phyloP scores from a whole-genome alignment of 176 grass and related monocot genomes.

The Bolboschoenus planiculmis region DNA sequence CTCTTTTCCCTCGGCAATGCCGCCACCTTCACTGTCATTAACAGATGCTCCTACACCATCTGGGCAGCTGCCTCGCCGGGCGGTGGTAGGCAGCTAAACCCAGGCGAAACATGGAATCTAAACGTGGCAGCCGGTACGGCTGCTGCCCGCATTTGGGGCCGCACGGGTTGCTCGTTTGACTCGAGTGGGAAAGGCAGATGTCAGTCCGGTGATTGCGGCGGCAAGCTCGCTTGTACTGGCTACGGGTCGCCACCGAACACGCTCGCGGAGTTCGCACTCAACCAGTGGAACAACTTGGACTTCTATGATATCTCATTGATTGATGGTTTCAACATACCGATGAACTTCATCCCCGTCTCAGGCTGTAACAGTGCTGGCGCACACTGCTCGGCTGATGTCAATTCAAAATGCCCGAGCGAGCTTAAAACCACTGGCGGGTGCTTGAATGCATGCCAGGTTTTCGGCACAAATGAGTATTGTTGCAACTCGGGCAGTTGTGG shows the following conservation, averaged over 20 bases:
- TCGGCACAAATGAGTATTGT: not conserved
- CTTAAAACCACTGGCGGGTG: not conserved
- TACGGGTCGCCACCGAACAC: not conserved
- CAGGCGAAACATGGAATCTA: slow-evolving; percentile 10
- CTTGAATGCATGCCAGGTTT: slow-evolving; percentile 8
- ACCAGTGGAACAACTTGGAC: not conserved
- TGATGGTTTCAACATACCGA: slow-evolving; percentile 14
- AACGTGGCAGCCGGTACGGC: not conserved
- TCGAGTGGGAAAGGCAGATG: not conserved
- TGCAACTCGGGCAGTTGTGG: slow-evolving; percentile 8
- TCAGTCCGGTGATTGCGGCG: slow-evolving; percentile 18
- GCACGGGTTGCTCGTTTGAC: slow-evolving; percentile 30
- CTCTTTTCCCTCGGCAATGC: not conserved
- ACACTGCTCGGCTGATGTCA: not conserved
- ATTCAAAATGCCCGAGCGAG: not conserved
- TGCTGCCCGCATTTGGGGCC: slow-evolving; percentile 26
- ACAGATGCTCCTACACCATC: slow-evolving; percentile 24
- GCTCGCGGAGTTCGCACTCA: not conserved
- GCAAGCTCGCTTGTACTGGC: not conserved
- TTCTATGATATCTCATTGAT: not conserved
- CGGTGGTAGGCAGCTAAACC: slow-evolving; percentile 1
- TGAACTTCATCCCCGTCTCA: not conserved
- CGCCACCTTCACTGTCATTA: slow-evolving; percentile 29
- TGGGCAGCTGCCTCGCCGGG: slow-evolving; percentile 28
- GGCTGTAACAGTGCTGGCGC: not conserved